Percentiles rank a stretch among this genome's conserved stretches.
These are phyloP conservation scores for Xylaria longipes DNA, from an alignment of 495 filamentous ascomycete species.

Conservation along the genomic window DNA sequence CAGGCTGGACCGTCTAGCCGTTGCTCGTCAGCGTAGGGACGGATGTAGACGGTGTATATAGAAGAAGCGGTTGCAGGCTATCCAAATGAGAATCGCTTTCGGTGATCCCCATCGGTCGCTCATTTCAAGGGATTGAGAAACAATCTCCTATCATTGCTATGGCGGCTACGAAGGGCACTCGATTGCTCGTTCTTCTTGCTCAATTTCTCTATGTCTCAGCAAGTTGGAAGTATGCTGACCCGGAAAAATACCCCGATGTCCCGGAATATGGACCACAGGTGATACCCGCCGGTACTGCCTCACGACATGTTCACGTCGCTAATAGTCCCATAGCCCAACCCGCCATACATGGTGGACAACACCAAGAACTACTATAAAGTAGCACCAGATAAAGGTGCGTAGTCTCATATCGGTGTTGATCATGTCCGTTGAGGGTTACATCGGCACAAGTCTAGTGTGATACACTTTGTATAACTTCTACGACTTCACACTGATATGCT, in stretches of 20 bases:
- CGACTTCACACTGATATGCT: not conserved
- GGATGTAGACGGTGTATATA: no score
- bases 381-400: conserved; percentile 7
- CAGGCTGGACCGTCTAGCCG: no score
- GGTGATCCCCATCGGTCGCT: no score
- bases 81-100: no score
- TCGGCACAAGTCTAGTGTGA: no score
- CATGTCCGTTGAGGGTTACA: no score
- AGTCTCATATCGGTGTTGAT: not conserved
- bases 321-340: not conserved
- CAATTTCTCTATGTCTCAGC: conserved; percentile 1
- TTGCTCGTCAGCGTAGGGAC: no score
- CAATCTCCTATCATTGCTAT: no score
- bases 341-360: conserved; percentile 8
- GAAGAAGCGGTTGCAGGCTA: no score
- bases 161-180: no score
- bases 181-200: not conserved
- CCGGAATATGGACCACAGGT: conserved; percentile 8
- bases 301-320: not conserved
- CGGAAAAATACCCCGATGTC: conserved; percentile 14
- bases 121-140: no score
- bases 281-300: not conserved
- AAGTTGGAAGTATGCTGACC: conserved; percentile 1
- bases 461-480: no score
- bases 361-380: conserved; percentile 6